A percentile compares a stretch with the other conserved stretches of the same genome.
These are phyloP conservation scores for Termitomyces sp. DNA, from an alignment of 768 basidiomycete genomes.

Conservation along the genomic window DNA sequence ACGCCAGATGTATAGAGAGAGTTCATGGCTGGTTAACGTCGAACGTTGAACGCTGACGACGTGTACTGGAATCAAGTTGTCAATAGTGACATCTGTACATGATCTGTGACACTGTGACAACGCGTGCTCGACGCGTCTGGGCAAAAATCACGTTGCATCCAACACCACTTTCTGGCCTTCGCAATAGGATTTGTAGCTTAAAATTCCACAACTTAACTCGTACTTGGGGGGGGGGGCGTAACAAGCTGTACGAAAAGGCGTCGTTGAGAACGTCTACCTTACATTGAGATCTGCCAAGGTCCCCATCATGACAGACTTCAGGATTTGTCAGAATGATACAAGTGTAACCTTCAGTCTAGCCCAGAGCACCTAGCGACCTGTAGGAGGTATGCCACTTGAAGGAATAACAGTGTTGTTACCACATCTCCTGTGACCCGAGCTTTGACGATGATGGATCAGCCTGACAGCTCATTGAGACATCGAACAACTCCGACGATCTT, in stretches of 20 bases:
- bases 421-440: background rate
- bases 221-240: background rate
- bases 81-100: background rate
- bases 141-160: too few species aligned
- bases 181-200: too few species aligned
- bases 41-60: constrained; percentile 8
- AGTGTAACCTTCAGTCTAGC: background rate
- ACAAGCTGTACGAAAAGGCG: background rate
- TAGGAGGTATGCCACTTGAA: background rate
- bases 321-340: background rate
- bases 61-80: background rate
- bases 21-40: constrained; percentile 56
- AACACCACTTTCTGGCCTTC: too few species aligned
- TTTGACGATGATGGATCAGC: background rate
- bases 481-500: background rate
- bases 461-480: background rate
- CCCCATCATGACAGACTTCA: background rate
- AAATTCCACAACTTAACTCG: too few species aligned
- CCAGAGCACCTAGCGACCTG: background rate
- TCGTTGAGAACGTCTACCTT: background rate
- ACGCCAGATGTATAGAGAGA: constrained; percentile 92
- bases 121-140: background rate
- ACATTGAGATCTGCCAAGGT: background rate
- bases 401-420: background rate
- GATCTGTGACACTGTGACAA: background rate